Conservation (phyloP, 2,329 filamentous ascomycete genomes). For the Setomelanomma holmii region DNA sequence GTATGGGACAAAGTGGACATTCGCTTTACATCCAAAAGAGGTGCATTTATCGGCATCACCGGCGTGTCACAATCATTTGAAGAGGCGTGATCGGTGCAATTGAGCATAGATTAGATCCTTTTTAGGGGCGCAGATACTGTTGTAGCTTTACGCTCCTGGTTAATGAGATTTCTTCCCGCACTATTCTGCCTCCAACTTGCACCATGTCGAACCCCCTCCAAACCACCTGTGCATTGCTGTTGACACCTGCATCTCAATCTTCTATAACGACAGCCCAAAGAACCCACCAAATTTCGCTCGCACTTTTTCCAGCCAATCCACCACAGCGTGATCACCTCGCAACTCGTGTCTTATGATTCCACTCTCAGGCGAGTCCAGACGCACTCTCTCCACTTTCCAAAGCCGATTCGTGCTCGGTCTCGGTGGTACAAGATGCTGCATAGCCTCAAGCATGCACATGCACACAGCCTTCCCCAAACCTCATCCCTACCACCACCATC, state of each 20-base stretch:
- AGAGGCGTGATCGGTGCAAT: slow-evolving; percentile 1
- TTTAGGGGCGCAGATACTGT: slow-evolving; percentile 14
- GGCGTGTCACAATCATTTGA: slow-evolving; percentile 3
- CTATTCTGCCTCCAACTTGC: too few species aligned
- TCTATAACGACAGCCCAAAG: too few species aligned
- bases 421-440: slow-evolving; percentile 7
- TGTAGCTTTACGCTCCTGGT: slow-evolving; percentile 23
- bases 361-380: not conserved
- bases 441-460: slow-evolving; percentile 17
- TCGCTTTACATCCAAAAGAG: slow-evolving; percentile 11
- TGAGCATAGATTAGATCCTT: not conserved
- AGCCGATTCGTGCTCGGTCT: slow-evolving; percentile 4
- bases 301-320: not conserved
- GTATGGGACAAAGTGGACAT: slow-evolving; percentile 20
- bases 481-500: not conserved
- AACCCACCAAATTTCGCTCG: not conserved
- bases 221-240: too few species aligned
- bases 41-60: slow-evolving; percentile 4
- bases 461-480: slow-evolving; percentile 1
- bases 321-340: slow-evolving; percentile 1
- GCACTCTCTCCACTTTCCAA: not conserved
- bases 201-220: too few species aligned
- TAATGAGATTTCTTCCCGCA: slow-evolving; percentile 17
- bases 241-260: too few species aligned
- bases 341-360: not conserved